Conservation (phyloP, 805 yeast genomes). For the Barnettozyma populi region DNA sequence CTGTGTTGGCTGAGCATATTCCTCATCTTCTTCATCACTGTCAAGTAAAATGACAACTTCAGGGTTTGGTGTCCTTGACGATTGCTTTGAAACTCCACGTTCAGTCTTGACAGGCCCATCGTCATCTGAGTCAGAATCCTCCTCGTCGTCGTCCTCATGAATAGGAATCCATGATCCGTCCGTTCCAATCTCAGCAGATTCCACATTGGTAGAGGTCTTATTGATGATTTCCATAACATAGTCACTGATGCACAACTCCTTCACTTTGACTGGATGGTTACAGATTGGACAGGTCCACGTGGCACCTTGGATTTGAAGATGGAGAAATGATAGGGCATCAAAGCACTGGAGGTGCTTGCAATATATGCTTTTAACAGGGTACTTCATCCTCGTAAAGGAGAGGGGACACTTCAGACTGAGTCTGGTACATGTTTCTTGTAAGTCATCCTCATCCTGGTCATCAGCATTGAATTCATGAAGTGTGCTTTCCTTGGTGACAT, state of each 20-base stretch:
- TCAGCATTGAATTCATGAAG: constrained; percentile 38
- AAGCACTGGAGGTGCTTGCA: constrained; percentile 88
- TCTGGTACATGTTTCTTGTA: constrained; percentile 59
- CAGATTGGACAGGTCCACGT: constrained; percentile 91
- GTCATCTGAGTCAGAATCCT: constrained; percentile 10
- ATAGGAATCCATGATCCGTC: constrained; percentile 70
- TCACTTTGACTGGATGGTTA: constrained; percentile 42
- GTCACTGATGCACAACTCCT: constrained; percentile 68
- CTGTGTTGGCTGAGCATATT: not conserved
- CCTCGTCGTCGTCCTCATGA: constrained; percentile 23
- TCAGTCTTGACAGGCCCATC: constrained; percentile 5
- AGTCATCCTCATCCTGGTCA: constrained; percentile 62
- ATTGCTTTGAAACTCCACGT: not conserved
- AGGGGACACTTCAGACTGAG: constrained; percentile 76
- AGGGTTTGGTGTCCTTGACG: constrained; percentile 10
- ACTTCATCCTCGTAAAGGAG: constrained; percentile 59
- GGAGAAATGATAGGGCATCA: constrained; percentile 70
- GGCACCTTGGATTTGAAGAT: constrained; percentile 73
- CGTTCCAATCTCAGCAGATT: constrained; percentile 56
- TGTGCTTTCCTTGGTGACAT: constrained; percentile 48
- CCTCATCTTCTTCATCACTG: constrained; percentile 37
- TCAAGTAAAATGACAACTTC: constrained; percentile 46
- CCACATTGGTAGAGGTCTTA: constrained; percentile 48
- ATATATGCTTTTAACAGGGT: constrained; percentile 63
- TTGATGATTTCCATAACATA: constrained; percentile 60